A percentile compares a stretch with the other conserved stretches of the same genome.
Conservation (phyloP, 2,329 filamentous ascomycete genomes). For the Zelopaecilomyces penicillatus region DNA sequence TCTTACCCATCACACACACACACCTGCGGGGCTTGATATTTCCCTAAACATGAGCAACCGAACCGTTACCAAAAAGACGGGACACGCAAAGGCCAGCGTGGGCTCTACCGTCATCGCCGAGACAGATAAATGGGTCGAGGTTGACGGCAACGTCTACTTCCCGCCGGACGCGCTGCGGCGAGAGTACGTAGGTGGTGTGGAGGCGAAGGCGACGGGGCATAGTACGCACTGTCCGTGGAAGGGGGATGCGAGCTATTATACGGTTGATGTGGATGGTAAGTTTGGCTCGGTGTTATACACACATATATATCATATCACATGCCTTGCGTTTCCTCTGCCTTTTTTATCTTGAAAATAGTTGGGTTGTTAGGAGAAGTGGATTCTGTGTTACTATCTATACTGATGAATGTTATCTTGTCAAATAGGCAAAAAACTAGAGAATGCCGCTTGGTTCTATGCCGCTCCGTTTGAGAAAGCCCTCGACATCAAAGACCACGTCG, state of each 20-base stretch:
- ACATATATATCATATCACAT: too few relatives aligned
- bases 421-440: constrained; percentile 36
- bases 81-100: constrained; percentile 35
- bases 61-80: constrained; percentile 14
- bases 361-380: neutral
- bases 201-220: constrained; percentile 25
- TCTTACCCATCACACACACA: neutral
- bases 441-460: constrained; percentile 53
- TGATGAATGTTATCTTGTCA: neutral
- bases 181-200: constrained; percentile 30
- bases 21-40: too few relatives aligned
- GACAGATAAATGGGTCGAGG: constrained; percentile 41
- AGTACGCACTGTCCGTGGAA: constrained; percentile 49
- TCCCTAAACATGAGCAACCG: constrained; percentile 2
- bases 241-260: constrained; percentile 49
- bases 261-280: constrained; percentile 38
- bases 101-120: constrained; percentile 43
- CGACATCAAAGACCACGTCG: constrained; percentile 45
- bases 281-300: neutral
- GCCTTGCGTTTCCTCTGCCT: too few relatives aligned
- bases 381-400: neutral
- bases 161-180: constrained; percentile 36
- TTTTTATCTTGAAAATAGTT: neutral
- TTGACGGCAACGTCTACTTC: constrained; percentile 53
- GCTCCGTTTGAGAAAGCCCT: constrained; percentile 38